Percentiles rank a stretch among this genome's conserved stretches.
These are phyloP conservation scores for Coemansia sp. DNA, from an alignment of 192 early-diverging fungal genomes.

Conservation along the genomic window DNA sequence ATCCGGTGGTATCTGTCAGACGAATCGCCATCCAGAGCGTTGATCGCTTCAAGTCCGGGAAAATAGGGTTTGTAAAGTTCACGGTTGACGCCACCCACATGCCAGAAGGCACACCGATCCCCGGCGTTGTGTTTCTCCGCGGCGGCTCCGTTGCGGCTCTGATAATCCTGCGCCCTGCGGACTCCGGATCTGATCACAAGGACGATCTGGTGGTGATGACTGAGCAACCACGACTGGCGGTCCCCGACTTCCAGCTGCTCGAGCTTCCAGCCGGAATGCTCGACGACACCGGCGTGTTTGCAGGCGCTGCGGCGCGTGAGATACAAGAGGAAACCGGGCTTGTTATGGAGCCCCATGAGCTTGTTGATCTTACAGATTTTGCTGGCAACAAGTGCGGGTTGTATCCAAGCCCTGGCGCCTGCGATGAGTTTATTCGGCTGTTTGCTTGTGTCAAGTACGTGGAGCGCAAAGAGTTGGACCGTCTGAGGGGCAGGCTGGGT, in stretches of 20 bases:
- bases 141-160: conserved; percentile 75
- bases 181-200: conserved; percentile 16
- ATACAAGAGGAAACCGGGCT: conserved; percentile 84
- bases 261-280: conserved; percentile 90
- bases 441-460: conserved; percentile 68
- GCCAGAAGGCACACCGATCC: conserved; percentile 58
- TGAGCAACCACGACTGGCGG: conserved; percentile 72
- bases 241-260: conserved; percentile 59
- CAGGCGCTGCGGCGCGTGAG: conserved; percentile 75
- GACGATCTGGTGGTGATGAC: conserved; percentile 64
- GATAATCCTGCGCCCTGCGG: conserved; percentile 57
- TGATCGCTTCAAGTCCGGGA: conserved; percentile 65
- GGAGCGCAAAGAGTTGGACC: conserved; percentile 53
- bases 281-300: conserved; percentile 69
- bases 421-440: conserved; percentile 75
- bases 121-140: conserved; percentile 80
- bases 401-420: conserved; percentile 79
- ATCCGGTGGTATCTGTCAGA: conserved; percentile 38
- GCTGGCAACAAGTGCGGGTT: conserved; percentile 53
- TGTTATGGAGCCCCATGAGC: conserved; percentile 57
- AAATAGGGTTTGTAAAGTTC: conserved; percentile 79
- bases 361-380: conserved; percentile 60
- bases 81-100: conserved; percentile 53
- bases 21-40: conserved; percentile 68
- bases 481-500: conserved; percentile 62